Base-by-base conservation (phyloP, 495 filamentous ascomycete species). In the Neurospora cerealis region DNA sequence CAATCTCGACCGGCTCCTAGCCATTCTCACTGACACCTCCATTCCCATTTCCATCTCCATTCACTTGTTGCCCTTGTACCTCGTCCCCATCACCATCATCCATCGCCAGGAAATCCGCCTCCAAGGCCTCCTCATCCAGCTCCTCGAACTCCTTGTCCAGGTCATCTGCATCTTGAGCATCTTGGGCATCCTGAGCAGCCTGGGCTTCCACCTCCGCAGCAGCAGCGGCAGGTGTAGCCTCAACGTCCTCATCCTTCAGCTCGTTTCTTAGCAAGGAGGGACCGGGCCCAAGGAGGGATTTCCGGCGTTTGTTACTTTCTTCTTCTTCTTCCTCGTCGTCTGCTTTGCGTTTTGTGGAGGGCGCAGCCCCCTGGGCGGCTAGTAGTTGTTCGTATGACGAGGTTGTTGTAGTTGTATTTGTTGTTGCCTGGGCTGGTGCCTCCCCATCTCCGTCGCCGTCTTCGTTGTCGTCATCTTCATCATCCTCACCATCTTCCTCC, bases 71-170 rank as follows among this genome's bases (percentile, higher is more conserved):
- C 36, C 69, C 74, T 38, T 48, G 39, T 46, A 46, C 70, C 38
- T 70, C 71, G 34, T 44, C 71, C 13, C 40, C 74, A n/a, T 71
- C 77, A 13, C 87, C 86, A 72, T 90, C 89, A 70, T 93, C 87
- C 60, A 89, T 91, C 0, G 89, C 90, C 77, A 90, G 78, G 80
- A 93, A 85, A 74, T 93, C 90, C 13, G 88, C 87, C 78, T 92
- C 91, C 24, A 93, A 79, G 60, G 87, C 90, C 62, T 88, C 90
- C 38, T 90, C 90, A 10, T 88, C 86, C 24, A 87, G 87, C 42
- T 85, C 83, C 19, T 83, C 82, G 2, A 74, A 76, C 5, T 77
- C 80, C 11, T 76, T 79, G 36, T 80, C 80, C 0, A 74, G 78
- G 11, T 69, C 75, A 4, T 70, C 76, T 2, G 39, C 66, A 21